Evolutionary conservation across 2,329 filamentous ascomycete species (phyloP).

Genomic region (Ophiostoma quercus): DNA sequence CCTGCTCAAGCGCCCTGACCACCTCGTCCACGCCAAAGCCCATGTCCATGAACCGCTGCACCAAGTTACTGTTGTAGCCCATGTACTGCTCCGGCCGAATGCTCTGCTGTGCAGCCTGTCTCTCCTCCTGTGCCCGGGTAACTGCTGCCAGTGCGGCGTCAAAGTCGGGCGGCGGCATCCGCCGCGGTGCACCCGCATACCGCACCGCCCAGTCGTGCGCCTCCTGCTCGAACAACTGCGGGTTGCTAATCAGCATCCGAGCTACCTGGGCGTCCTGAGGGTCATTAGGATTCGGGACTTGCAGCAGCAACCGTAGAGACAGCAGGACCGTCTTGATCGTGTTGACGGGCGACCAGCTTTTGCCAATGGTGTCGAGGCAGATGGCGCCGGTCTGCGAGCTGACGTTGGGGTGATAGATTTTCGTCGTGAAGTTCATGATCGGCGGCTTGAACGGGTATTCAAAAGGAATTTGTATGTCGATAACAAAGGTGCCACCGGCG

Average conservation of each 20-base stretch:
- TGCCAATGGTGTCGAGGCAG: conserved; percentile 85
- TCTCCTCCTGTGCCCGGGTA: conserved; percentile 32
- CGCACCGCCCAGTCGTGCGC: conserved; percentile 88
- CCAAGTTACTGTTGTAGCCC: conserved; percentile 78
- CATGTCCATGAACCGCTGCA: conserved; percentile 83
- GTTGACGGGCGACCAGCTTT: conserved; percentile 90
- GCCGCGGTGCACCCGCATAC: conserved; percentile 68
- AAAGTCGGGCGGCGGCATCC: conserved; percentile 35
- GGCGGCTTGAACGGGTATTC: conserved; percentile 94
- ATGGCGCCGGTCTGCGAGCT: conserved; percentile 94
- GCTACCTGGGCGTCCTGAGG: conserved; percentile 96
- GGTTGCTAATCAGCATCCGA: conserved; percentile 75
- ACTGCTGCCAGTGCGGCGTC: neutral
- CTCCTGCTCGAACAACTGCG: conserved; percentile 70
- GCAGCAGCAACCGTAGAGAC: conserved; percentile 86
- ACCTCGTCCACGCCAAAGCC: conserved; percentile 86
- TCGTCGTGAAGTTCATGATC: conserved; percentile 84
- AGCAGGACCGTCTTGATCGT: conserved; percentile 95
- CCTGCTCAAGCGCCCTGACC: conserved; percentile 64
- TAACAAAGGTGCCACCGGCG: conserved; percentile 72
- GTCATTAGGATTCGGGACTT: conserved; percentile 89
- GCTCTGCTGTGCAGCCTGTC: neutral
- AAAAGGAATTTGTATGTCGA: conserved; percentile 81
- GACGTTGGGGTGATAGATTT: conserved; percentile 96
- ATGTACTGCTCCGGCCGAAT: conserved; percentile 55